Base-by-base conservation (phyloP, 768 basidiomycete genomes). In the Psilocybe subaeruginosa region DNA sequence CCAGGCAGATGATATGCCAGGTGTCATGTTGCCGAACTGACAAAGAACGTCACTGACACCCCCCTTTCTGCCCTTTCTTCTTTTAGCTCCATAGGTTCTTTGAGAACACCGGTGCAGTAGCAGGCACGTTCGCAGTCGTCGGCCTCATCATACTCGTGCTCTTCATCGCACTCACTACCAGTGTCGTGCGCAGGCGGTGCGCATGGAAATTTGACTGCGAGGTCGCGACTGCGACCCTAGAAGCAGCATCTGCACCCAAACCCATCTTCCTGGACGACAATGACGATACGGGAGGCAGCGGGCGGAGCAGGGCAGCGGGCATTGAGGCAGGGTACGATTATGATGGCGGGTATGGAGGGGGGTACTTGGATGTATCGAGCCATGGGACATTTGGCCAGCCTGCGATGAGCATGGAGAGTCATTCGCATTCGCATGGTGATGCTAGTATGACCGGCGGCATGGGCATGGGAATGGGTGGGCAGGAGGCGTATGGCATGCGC, bases 31-130 rank as follows among this genome's bases (percentile, higher is more conserved):
- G 23, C 23, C 23, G 23, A 23, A 23, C 23, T 23, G 23, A 23
- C 23, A 23, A 23, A 23, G 23, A 23, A 23, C 23, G 2, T 23
- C 2, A 23, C 23, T 23, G 23, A 23, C 23, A 23, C 23, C 23
- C 23, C 23, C 23, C 23, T 23, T 23, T 23, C 23, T 23, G 23
- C 23, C 23, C 23, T 23, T 23, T 23, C 29, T 58, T 46, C 3
- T n/a, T 3, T 4, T 14, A 53, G 3, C 54, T 46, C 3, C 23
- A 23, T 62, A 89, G 90, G 47, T 92, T 92, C 77, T 88, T 92
- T 70, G 63, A 78, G 50, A 92, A 93, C 76, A 91, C 73, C n/a
- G 88, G 84, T 19, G 91, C 89, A 0, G 86, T 92, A 0, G 87
- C 87, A 2, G 91, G 87, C 11, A 85, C 86, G 0, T 92, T 92